Conservation (phyloP, 352 stramenopile species). For the Phytophthora podocarpi region DNA sequence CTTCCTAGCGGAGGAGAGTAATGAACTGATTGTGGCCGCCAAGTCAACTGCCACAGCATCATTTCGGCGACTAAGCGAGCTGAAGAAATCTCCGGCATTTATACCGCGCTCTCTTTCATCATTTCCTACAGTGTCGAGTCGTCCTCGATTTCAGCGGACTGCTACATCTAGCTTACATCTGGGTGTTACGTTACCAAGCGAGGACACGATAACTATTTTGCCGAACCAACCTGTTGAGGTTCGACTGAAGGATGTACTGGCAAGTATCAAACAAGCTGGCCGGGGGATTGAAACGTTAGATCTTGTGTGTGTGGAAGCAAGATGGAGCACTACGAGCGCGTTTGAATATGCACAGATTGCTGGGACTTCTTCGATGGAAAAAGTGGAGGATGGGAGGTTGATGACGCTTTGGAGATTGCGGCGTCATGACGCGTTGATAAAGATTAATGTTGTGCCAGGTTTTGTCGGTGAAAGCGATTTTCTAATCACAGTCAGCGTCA, state of each 20-base stretch:
- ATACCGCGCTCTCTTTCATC: not conserved
- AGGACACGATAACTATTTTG: not conserved
- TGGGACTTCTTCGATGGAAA: constrained; percentile 10
- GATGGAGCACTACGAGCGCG: constrained; percentile 12
- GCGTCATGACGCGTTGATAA: constrained; percentile 9
- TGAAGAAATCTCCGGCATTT: not conserved
- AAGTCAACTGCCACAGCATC: not conserved
- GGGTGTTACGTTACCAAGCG: not conserved
- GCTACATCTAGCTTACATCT: not conserved
- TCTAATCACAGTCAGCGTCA: constrained; percentile 14
- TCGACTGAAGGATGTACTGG: constrained; percentile 22
- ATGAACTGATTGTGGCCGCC: constrained; percentile 18
- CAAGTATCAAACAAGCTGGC: constrained; percentile 4
- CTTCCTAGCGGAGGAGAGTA: constrained; percentile 34
- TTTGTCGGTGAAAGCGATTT: constrained; percentile 17
- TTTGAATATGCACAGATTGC: constrained; percentile 24
- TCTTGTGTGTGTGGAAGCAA: constrained; percentile 24
- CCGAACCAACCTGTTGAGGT: constrained; percentile 5
- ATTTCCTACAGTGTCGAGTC: not conserved
- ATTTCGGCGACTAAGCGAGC: constrained; percentile 18
- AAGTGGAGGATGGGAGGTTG: not conserved
- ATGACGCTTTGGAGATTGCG: constrained; percentile 35
- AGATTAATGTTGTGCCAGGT: constrained; percentile 2
- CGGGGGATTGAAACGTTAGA: not conserved
- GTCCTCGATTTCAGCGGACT: not conserved